Conservation (phyloP, 1,139 yeast genomes). For the Komagataea norvegica region DNA sequence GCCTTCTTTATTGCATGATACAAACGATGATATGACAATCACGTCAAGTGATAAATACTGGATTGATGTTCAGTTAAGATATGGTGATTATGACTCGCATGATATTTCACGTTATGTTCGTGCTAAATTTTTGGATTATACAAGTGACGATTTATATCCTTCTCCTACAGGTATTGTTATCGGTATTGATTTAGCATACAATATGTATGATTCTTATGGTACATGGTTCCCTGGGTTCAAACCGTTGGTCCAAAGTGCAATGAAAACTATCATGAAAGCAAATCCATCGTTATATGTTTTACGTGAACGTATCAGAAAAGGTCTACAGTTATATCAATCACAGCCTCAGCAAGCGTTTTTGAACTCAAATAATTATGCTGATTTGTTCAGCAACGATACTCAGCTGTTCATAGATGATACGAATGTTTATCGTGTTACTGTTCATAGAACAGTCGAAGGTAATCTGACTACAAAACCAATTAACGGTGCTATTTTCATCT, state of each 20-base stretch:
- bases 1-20: conserved; percentile 73
- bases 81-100: conserved; percentile 97
- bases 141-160: conserved; percentile 86
- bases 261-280: conserved; percentile 91
- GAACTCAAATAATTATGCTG: conserved; percentile 86
- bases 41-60: conserved; percentile 72
- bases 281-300: conserved; percentile 91
- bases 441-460: conserved; percentile 90
- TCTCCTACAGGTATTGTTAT: conserved; percentile 90
- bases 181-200: conserved; percentile 91
- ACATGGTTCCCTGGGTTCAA: conserved; percentile 97
- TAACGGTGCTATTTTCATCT: conserved; percentile 86
- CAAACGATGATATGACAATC: conserved; percentile 46
- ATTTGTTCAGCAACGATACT: conserved; percentile 76
- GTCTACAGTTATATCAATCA: conserved; percentile 86
- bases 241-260: conserved; percentile 82
- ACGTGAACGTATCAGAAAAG: conserved; percentile 91
- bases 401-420: conserved; percentile 89
- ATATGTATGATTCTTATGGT: conserved; percentile 94
- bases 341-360: conserved; percentile 91
- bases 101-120: conserved; percentile 92
- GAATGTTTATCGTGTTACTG: conserved; percentile 90
- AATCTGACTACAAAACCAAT: conserved; percentile 88
- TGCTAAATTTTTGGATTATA: conserved; percentile 89
- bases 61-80: conserved; percentile 92